Evolutionary conservation across 768 basidiomycete genomes (phyloP), one percentile per base, ranked within the genome.

Genomic region (Suillus discolor): DNA sequence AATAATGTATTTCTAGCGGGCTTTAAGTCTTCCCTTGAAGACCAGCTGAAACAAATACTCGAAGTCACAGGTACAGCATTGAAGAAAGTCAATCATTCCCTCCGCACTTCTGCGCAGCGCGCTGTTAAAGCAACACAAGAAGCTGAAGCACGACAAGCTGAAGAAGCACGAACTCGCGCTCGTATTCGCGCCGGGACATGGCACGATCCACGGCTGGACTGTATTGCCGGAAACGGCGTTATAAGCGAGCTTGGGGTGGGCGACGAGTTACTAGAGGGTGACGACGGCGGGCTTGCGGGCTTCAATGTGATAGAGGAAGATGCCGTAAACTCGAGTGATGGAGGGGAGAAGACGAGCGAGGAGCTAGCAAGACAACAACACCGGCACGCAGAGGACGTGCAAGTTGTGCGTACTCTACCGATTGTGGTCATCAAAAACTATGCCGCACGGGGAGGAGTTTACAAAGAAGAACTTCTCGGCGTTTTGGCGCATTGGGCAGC

Each of bases 131-230:
- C 77, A 16, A 77, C 83, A 36, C 75, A 73, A 15, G 73, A 79
- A n/a, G 74, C 78, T 16, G 74, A 77, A n/a, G 71, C 76, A 39
- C 66, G 71, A 6, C 79, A 79, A 28, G 75, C 79, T 0, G 81
- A 81, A 38, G 77, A 82, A 59, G 76, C 70, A 23, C 73, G 76
- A 13, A 74, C 76, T 28, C 79, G 80, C 18, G 80, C 84, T 65
- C 76, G 81, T 47, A 87, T 95, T 65, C 75, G 76, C 23, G 70
- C 78, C n/a, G 93, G 93, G 0, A 83, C 80, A 34, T 96, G 89
- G 88, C 94, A 96, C 69, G 96, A 98, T 72, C 92, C 91, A 11
- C 82, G 96, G 61, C 66, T 97, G 41, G 96, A 97, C 72, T 89
- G 87, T 65, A 78, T 96, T 39, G 89, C 93, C 2, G 96, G 95